Base-by-base conservation (phyloP, 2,329 filamentous ascomycete species). In the Bipolaris sorokiniana region DNA sequence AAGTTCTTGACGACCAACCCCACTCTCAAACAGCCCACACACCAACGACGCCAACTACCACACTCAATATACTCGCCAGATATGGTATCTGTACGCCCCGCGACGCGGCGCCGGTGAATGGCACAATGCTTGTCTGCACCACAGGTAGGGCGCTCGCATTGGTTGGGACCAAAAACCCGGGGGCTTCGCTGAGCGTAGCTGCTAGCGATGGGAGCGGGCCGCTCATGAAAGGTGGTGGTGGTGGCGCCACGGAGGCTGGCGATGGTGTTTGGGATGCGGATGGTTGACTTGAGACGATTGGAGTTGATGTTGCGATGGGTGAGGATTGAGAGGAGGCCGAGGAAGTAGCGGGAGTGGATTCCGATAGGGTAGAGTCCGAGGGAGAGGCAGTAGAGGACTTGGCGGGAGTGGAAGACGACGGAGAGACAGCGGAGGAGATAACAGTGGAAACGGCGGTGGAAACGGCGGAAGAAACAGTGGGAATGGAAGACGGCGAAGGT, bases 141-240 rank as follows among this genome's bases (percentile, higher is more conserved):
- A 16, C 44, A 7, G 52, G 52, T 9, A 42, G 15, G 10, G 34
- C 44, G 15, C 22, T 56, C 2, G 37, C 47, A n/a, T 59, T 59
- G 9, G 42, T 56, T 11, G 56, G 52, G 1, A 48, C 34, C 1
- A 59, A 13, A 13, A 59, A 56, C 1, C 52, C 56, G 9, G 48
- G 16, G 13, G 36, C 15, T 47, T 54, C 53, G 20, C 28, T 59
- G 15, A 61, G 37, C 11, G 58, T 44, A 1, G 58, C 41, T 49
- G 47, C 55, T 5, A 48, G 47, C 13, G 47, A 33, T n/a, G 48
- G 42, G 1, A 51, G 26, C 22, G 45, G 23, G 2, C 45, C 46
- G 5, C 41, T 16, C 0, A 37, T 6, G 2, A 28, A 45, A 10
- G 33, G 26, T 28, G 26, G 33, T 3, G 47, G 26, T n/a, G 13